These are phyloP conservation scores for Candida taoyuanica DNA, from an alignment of 805 yeast species.

Conservation along the genomic window DNA sequence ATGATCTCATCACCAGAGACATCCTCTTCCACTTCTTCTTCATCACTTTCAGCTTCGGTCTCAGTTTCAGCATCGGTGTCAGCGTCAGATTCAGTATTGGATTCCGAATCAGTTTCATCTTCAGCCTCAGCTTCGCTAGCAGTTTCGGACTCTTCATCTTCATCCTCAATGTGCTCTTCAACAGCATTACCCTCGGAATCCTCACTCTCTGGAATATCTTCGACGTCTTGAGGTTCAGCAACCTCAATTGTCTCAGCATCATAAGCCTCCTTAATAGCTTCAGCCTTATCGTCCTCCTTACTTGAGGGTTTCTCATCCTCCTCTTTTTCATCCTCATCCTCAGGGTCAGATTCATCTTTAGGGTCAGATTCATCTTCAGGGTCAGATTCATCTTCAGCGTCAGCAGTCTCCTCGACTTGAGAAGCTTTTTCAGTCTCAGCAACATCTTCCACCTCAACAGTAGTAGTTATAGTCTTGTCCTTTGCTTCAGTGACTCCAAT, in stretches of 20 bases:
- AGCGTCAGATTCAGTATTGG: background rate
- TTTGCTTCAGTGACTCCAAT: background rate
- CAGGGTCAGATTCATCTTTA: constrained; percentile 4
- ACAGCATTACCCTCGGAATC: background rate
- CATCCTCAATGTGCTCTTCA: background rate
- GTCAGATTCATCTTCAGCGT: constrained; percentile 3
- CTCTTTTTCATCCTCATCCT: constrained; percentile 1
- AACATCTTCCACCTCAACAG: background rate
- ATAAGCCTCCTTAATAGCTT: too few species aligned
- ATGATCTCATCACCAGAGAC: constrained; percentile 1
- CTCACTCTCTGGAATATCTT: background rate
- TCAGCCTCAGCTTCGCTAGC: constrained; percentile 2
- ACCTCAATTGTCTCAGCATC: too few species aligned
- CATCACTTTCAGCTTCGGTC: background rate
- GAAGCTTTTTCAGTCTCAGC: constrained; percentile 2
- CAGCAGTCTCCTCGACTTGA: constrained; percentile 1
- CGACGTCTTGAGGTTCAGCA: constrained; percentile 1
- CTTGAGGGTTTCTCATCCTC: too few species aligned
- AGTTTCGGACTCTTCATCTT: constrained; percentile 4
- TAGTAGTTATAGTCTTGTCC: background rate
- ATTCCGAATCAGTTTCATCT: background rate
- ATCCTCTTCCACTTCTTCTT: constrained; percentile 1
- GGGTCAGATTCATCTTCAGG: constrained; percentile 1
- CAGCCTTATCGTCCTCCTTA: too few species aligned
- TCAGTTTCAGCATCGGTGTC: constrained; percentile 1